Conservation (phyloP, 2,329 filamentous ascomycete genomes). For the Pyricularia pennisetigena region DNA sequence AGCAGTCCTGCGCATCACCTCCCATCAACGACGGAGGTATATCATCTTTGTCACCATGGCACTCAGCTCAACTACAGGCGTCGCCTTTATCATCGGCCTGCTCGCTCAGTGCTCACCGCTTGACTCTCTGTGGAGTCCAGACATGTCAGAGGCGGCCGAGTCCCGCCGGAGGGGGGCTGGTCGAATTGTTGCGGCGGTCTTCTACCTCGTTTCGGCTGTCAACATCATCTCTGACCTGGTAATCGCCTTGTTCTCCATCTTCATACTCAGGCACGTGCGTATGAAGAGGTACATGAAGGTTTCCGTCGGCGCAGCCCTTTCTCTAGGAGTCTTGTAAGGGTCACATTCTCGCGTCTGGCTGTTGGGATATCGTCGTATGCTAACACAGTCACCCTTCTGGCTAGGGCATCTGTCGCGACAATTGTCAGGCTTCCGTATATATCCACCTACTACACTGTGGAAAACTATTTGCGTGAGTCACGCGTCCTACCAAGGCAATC, state of each 20-base stretch:
- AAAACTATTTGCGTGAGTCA: constrained; percentile 32
- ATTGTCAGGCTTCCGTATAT: background rate
- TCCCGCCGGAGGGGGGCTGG: background rate
- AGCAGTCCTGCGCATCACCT: background rate
- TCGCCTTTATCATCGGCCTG: background rate
- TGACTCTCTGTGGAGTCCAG: background rate
- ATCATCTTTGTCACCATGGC: background rate
- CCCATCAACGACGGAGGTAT: background rate
- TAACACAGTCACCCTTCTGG: background rate
- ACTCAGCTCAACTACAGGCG: background rate
- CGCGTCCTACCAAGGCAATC: too few relatives aligned
- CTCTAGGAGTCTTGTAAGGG: background rate
- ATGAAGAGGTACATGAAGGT: constrained; percentile 12
- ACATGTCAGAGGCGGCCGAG: background rate
- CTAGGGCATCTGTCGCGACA: constrained; percentile 1
- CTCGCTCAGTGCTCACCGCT: background rate
- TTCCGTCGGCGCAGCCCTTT: background rate
- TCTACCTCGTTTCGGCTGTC: background rate
- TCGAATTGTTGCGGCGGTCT: background rate
- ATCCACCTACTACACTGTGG: background rate
- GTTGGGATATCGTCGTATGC: background rate
- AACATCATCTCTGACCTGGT: constrained; percentile 7
- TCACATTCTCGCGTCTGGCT: background rate
- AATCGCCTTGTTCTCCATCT: constrained; percentile 14
- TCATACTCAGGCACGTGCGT: constrained; percentile 17